Percentiles rank a stretch among this genome's conserved stretches.
Conservation (phyloP, 768 basidiomycete genomes). For the Porphyrellus cyaneotinctus region DNA sequence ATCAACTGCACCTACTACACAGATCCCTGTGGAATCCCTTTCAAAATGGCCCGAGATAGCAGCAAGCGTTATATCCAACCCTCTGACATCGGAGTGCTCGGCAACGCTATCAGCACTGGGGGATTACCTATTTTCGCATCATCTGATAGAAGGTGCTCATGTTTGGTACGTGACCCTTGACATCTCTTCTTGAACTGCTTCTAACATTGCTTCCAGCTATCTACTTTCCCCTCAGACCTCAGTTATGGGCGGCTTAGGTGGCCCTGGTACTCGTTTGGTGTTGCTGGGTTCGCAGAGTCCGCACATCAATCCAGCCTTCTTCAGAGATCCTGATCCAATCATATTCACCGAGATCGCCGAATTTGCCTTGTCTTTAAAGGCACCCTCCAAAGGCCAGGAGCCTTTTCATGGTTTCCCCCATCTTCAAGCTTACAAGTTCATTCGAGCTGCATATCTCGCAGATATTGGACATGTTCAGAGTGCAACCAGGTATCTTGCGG, state of each 20-base stretch:
- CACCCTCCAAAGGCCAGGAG: conserved; percentile 80
- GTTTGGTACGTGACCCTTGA: conserved; percentile 57
- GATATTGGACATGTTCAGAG: conserved; percentile 76
- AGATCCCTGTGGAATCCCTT: conserved; percentile 60
- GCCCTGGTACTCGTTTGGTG: conserved; percentile 61
- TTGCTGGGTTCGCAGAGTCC: conserved; percentile 72
- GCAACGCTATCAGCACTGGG: conserved; percentile 80
- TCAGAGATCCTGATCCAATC: conserved; percentile 67
- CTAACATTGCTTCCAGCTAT: conserved; percentile 49
- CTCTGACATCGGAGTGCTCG: conserved; percentile 62
- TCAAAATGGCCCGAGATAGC: conserved; percentile 82
- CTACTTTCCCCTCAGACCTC: conserved; percentile 82
- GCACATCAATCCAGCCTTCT: conserved; percentile 44
- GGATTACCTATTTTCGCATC: conserved; percentile 68
- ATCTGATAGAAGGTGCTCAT: conserved; percentile 84
- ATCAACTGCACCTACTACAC: conserved; percentile 37
- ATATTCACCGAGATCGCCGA: conserved; percentile 89
- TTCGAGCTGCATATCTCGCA: conserved; percentile 70
- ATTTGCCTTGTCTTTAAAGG: conserved; percentile 78
- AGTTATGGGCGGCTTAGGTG: conserved; percentile 64
- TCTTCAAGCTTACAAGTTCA: conserved; percentile 82
- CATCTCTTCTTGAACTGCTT: neutral
- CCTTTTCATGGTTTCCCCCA: conserved; percentile 77
- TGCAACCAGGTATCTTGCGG: conserved; percentile 62
- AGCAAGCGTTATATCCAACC: conserved; percentile 76